Percentiles rank a stretch among this genome's conserved stretches.
Conservation (phyloP, 2,329 filamentous ascomycete species). For the Phaeosphaeriaceae sp. region DNA sequence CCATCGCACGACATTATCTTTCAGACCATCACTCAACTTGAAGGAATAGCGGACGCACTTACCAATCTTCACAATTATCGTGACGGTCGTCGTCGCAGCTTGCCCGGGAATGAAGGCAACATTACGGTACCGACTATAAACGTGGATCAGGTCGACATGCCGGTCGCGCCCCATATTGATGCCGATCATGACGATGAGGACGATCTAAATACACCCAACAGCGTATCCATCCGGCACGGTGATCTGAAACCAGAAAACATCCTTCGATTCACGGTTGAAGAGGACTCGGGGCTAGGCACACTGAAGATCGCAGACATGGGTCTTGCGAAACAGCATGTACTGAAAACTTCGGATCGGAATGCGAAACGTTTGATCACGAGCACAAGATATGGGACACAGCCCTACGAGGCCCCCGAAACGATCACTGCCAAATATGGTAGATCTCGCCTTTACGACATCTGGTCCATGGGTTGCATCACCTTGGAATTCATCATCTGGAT, state of each 20-base stretch:
- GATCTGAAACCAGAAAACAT: slow-evolving; percentile 36
- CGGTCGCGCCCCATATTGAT: neutral
- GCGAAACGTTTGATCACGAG: slow-evolving; percentile 2
- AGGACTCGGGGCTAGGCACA: slow-evolving; percentile 1
- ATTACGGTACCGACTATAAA: neutral
- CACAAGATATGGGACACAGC: slow-evolving; percentile 14
- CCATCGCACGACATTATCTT: slow-evolving; percentile 1
- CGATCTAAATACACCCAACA: neutral
- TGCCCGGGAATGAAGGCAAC: neutral
- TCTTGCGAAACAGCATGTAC: slow-evolving; percentile 14
- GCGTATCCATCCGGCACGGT: slow-evolving; percentile 18
- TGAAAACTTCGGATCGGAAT: slow-evolving; percentile 2
- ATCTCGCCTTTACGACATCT: slow-evolving; percentile 29
- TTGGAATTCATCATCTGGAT: slow-evolving; percentile 35
- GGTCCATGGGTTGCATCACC: slow-evolving; percentile 35
- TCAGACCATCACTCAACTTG: slow-evolving; percentile 12
- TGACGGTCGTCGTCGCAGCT: neutral
- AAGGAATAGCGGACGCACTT: slow-evolving; percentile 21
- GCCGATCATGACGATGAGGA: neutral
- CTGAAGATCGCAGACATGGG: slow-evolving; percentile 28
- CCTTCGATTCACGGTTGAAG: slow-evolving; percentile 11
- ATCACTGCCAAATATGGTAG: neutral
- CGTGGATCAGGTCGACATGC: neutral
- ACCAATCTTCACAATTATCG: slow-evolving; percentile 11
- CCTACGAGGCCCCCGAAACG: slow-evolving; percentile 24